A percentile compares a stretch with the other conserved stretches of the same genome.
Conservation (phyloP, 352 stramenopile genomes). For the Thalassiosira exigua region DNA sequence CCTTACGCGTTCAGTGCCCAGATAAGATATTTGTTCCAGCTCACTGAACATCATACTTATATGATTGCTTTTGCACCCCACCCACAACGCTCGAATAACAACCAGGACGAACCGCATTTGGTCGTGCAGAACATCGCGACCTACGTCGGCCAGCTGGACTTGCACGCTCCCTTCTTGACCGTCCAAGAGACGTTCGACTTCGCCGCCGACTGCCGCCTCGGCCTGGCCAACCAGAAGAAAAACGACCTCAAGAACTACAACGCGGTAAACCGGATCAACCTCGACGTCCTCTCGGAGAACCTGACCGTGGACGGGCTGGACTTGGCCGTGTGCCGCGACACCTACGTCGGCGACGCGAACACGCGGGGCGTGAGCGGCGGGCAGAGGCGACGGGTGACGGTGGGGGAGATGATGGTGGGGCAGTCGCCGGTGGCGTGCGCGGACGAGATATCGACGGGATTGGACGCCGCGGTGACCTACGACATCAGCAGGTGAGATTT, state of each 20-base stretch:
- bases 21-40: constrained; percentile 12
- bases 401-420: constrained; percentile 92
- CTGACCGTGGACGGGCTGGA: constrained; percentile 89
- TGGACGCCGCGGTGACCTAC: constrained; percentile 91
- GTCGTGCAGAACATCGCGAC: constrained; percentile 81
- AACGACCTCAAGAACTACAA: constrained; percentile 16
- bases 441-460: constrained; percentile 93
- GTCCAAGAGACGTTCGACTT: constrained; percentile 93
- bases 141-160: constrained; percentile 89
- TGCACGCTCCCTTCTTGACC: constrained; percentile 88
- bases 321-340: constrained; percentile 89
- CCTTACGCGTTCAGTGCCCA: constrained; percentile 2
- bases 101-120: constrained; percentile 61
- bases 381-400: constrained; percentile 89
- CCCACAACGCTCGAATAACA: neutral
- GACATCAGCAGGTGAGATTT: too few species aligned
- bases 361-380: constrained; percentile 91
- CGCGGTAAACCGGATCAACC: constrained; percentile 67
- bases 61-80: neutral
- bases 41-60: neutral
- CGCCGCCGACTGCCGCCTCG: constrained; percentile 86
- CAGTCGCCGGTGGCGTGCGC: constrained; percentile 87
- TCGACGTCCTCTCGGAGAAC: constrained; percentile 85
- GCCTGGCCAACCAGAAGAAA: constrained; percentile 17
- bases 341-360: constrained; percentile 90